Evolutionary conservation across 2,329 filamentous ascomycete genomes (phyloP).

Genomic region (Pseudogymnoascus destructans): DNA sequence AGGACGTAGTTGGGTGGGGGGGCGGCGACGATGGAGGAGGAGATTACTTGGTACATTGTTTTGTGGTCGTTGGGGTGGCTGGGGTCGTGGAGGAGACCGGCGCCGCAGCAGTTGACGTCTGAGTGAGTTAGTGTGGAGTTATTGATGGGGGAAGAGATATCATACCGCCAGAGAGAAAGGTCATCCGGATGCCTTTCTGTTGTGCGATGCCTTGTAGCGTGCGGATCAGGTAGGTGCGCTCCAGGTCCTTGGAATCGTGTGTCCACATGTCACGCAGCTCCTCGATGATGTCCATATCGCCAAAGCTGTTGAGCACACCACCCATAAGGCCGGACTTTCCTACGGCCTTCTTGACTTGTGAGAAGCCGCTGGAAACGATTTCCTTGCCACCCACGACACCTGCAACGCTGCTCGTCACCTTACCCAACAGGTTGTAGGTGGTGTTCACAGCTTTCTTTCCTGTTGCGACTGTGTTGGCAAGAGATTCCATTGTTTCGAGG

Average conservation of each 20-base stretch:
- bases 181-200: constrained; percentile 93
- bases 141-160: constrained; percentile 9
- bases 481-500: constrained; percentile 78
- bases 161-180: constrained; percentile 79
- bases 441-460: constrained; percentile 96
- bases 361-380: constrained; percentile 84
- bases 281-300: constrained; percentile 87
- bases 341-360: constrained; percentile 88
- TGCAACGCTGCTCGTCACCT: constrained; percentile 87
- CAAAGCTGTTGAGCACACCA: constrained; percentile 87
- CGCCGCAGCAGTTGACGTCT: constrained; percentile 83
- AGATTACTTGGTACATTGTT: constrained; percentile 98
- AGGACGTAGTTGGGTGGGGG: constrained; percentile 76
- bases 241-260: constrained; percentile 92
- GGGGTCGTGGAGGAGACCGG: constrained; percentile 88
- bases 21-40: constrained; percentile 80
- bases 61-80: constrained; percentile 87
- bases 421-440: constrained; percentile 90
- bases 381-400: constrained; percentile 92
- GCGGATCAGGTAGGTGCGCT: constrained; percentile 89
- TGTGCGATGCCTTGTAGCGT: constrained; percentile 91
- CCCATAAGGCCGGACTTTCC: constrained; percentile 95
- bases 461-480: constrained; percentile 82
- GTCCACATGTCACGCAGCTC: constrained; percentile 97
- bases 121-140: neutral